phyloP scores from a whole-genome alignment of 768 basidiomycete genomes.

The Tulasnella sp. region DNA sequence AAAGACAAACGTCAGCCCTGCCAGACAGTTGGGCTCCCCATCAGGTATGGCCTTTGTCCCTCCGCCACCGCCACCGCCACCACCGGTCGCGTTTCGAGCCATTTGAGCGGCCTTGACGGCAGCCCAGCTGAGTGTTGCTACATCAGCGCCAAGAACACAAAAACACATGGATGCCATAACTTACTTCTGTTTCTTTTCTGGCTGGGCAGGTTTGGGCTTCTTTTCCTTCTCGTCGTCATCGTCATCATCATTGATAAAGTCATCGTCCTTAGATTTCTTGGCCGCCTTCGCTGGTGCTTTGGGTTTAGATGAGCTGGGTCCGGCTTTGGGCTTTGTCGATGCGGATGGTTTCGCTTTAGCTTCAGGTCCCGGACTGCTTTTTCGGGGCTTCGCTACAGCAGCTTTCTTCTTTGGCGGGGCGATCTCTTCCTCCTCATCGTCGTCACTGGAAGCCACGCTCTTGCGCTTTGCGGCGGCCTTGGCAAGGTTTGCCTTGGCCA shows the following conservation, averaged over 20 bases:
- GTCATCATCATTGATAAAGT: constrained; percentile 32
- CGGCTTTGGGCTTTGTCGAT: constrained; percentile 23
- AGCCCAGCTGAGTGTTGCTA: constrained; percentile 34
- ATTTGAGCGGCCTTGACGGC: constrained; percentile 57
- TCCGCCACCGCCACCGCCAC: constrained; percentile 24
- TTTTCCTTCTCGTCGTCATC: constrained; percentile 31
- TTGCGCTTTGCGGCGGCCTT: constrained; percentile 22
- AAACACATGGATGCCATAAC: background rate
- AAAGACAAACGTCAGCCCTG: constrained; percentile 88
- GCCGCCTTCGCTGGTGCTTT: background rate
- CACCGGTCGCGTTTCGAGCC: constrained; percentile 36
- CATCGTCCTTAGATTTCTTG: constrained; percentile 28
- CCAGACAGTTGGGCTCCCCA: constrained; percentile 66
- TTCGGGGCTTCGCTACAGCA: constrained; percentile 31
- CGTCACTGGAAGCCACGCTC: constrained; percentile 27
- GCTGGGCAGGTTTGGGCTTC: constrained; percentile 27
- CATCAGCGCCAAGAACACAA: background rate
- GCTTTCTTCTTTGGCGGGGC: constrained; percentile 25
- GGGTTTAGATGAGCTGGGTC: background rate
- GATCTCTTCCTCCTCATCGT: constrained; percentile 27
- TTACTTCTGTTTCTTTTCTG: background rate
- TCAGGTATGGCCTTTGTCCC: constrained; percentile 72
- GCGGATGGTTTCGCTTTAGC: constrained; percentile 32
- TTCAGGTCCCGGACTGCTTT: constrained; percentile 32
- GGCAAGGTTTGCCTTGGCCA: constrained; percentile 1